Evolutionary conservation across 2,329 filamentous ascomycete genomes (phyloP).

Genomic region (Aureobasidium pullulans): DNA sequence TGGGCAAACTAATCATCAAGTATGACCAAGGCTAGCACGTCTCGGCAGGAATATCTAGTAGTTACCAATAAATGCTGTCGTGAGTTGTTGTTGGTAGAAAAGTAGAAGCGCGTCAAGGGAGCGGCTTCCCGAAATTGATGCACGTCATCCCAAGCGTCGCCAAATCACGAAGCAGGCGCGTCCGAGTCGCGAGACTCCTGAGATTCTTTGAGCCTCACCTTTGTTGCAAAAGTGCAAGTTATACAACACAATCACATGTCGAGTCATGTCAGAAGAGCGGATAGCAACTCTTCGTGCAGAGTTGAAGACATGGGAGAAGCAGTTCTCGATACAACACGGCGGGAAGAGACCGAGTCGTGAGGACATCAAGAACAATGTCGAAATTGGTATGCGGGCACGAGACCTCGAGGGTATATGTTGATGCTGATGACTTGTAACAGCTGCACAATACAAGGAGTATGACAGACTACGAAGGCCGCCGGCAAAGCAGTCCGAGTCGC

Average conservation of each 20-base stretch:
- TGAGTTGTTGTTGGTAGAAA: neutral
- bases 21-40: neutral
- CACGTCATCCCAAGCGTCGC: neutral
- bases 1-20: neutral
- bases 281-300: slow-evolving; percentile 49
- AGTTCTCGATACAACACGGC: slow-evolving; percentile 54
- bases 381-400: slow-evolving; percentile 53
- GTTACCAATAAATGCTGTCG: neutral
- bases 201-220: neutral
- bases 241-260: neutral
- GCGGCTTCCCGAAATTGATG: neutral
- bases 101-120: neutral
- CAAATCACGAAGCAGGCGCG: slow-evolving; percentile 1
- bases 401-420: slow-evolving; percentile 10
- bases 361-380: slow-evolving; percentile 68
- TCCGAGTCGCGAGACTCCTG: neutral
- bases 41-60: too few species aligned
- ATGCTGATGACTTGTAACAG: slow-evolving; percentile 33
- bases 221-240: neutral
- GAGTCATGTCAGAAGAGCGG: slow-evolving; percentile 9
- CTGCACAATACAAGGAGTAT: slow-evolving; percentile 70
- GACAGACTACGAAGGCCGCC: slow-evolving; percentile 47
- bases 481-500: neutral
- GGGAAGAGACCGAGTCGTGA: slow-evolving; percentile 63
- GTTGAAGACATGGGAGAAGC: slow-evolving; percentile 66